These are phyloP conservation scores for Castanea crenata DNA, from an alignment of 306 rosid genomes.

Conservation along the genomic window DNA sequence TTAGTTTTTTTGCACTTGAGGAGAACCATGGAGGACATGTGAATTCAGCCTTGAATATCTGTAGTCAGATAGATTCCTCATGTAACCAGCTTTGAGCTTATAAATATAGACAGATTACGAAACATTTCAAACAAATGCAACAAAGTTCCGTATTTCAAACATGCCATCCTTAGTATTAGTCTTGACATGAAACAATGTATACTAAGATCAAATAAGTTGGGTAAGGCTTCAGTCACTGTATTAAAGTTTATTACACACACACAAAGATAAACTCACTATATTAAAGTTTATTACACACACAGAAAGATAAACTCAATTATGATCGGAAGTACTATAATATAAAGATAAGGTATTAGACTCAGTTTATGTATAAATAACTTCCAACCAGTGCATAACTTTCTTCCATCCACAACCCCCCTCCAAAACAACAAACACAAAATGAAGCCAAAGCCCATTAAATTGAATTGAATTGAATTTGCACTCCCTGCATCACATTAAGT, in stretches of 20 bases:
- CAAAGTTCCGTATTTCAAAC: not conserved
- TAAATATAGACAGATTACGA: not conserved
- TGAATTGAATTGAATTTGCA: too few species aligned
- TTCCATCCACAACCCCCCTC: too few species aligned
- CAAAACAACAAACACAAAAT: not conserved
- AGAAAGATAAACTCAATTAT: too few species aligned
- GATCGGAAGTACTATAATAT: too few species aligned
- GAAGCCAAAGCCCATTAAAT: not conserved
- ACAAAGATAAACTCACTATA: too few species aligned
- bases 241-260: too few species aligned
- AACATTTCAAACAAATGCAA: not conserved
- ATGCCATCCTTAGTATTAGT: not conserved
- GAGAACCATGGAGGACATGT: slow-evolving; percentile 92
- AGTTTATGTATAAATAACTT: not conserved
- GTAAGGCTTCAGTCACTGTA: too few species aligned
- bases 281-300: too few species aligned
- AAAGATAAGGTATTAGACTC: not conserved
- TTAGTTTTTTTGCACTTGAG: slow-evolving; percentile 78
- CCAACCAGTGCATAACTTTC: not conserved
- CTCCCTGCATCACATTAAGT: not conserved
- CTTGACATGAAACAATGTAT: too few species aligned
- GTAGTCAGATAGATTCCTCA: slow-evolving; percentile 19
- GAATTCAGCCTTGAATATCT: slow-evolving; percentile 94
- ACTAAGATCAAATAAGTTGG: too few species aligned
- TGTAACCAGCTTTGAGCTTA: not conserved